A percentile compares a stretch with the other conserved stretches of the same genome.
phyloP scores from a whole-genome alignment of 805 yeast species.

The Ogataea henricii region DNA sequence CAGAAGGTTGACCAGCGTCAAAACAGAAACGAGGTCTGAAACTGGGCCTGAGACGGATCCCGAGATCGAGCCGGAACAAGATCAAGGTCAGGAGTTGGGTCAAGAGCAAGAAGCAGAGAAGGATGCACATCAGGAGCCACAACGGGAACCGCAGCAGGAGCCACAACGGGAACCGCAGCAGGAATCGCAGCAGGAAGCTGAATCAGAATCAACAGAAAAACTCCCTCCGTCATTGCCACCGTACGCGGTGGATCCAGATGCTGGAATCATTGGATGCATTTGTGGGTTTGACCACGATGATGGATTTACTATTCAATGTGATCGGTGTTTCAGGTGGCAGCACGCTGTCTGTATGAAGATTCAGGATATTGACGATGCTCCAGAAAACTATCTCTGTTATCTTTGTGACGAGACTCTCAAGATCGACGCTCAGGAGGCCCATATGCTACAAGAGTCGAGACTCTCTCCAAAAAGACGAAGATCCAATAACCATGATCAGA shows the following conservation, averaged over 20 bases:
- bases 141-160: too few species aligned
- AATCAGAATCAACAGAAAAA: background rate
- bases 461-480: conserved; percentile 36
- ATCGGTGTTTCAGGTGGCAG: conserved; percentile 90
- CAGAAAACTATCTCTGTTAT: conserved; percentile 81
- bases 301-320: conserved; percentile 95
- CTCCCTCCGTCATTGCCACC: conserved; percentile 35
- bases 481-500: conserved; percentile 18
- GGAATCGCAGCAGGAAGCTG: conserved; percentile 5
- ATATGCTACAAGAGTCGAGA: conserved; percentile 37
- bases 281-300: conserved; percentile 88
- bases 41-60: conserved; percentile 6
- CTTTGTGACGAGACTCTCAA: conserved; percentile 57
- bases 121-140: too few species aligned
- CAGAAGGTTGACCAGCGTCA: background rate
- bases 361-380: conserved; percentile 68
- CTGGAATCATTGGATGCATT: conserved; percentile 86
- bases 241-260: conserved; percentile 74
- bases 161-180: conserved; percentile 10
- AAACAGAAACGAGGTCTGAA: conserved; percentile 4
- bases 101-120: too few species aligned
- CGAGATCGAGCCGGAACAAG: conserved; percentile 9
- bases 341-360: conserved; percentile 91
- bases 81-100: conserved; percentile 1
- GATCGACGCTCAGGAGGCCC: conserved; percentile 43